Evolutionary conservation across 2,329 filamentous ascomycete species (phyloP).

Genomic region (Calonectria crousiana): DNA sequence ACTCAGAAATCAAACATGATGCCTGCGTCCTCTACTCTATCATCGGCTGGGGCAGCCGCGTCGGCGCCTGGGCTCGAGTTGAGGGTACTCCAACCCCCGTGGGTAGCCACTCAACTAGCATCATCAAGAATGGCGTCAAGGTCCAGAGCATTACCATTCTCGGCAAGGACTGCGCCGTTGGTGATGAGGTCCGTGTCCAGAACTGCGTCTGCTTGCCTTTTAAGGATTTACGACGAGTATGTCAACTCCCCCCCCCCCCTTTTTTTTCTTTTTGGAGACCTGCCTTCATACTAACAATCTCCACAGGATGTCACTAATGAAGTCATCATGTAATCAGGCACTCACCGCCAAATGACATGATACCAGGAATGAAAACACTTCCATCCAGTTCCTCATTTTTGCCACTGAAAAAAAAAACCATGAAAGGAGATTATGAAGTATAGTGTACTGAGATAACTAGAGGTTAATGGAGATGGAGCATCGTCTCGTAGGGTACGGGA

Average conservation of each 20-base stretch:
- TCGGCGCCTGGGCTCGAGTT: constrained; percentile 98
- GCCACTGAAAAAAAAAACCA: constrained; percentile 14
- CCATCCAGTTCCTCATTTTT: background rate
- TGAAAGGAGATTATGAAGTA: constrained; percentile 13
- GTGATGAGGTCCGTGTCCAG: constrained; percentile 94
- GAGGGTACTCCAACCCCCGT: constrained; percentile 93
- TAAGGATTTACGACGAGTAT: constrained; percentile 96
- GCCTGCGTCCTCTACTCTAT: constrained; percentile 96
- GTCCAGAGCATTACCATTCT: constrained; percentile 98
- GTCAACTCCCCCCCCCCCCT: constrained; percentile 49
- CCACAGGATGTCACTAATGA: constrained; percentile 84
- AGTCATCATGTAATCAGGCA: constrained; percentile 83
- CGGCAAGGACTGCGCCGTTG: constrained; percentile 94
- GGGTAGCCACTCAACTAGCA: constrained; percentile 90
- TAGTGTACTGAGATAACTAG: constrained; percentile 21
- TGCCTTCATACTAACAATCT: constrained; percentile 40
- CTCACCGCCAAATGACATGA: background rate
- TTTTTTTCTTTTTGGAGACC: background rate
- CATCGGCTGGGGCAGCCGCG: constrained; percentile 94
- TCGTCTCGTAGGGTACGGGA: background rate
- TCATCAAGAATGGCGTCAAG: constrained; percentile 98
- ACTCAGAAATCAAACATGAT: constrained; percentile 95
- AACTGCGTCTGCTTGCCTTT: constrained; percentile 98
- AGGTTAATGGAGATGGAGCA: constrained; percentile 24
- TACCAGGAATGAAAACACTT: background rate